Evolutionary conservation across 176 grass and related monocot species (phyloP).

Genomic region (Alopecurus myosuroides): DNA sequence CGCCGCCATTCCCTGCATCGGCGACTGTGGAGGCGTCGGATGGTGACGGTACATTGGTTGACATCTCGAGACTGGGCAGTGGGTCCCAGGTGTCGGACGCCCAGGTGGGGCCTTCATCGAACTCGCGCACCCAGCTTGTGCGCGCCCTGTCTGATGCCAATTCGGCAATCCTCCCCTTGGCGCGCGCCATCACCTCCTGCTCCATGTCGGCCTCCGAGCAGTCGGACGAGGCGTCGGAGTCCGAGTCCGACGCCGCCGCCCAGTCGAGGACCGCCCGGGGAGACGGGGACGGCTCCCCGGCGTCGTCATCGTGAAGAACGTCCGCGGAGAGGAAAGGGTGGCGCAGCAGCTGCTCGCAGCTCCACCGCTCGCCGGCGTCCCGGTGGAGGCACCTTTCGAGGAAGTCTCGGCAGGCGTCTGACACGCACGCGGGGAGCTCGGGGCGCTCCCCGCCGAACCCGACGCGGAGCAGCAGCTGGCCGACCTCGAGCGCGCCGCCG

Average conservation of each 20-base stretch:
- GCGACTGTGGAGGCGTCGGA: not conserved
- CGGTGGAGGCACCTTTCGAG: constrained; percentile 75
- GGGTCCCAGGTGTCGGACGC: constrained; percentile 18
- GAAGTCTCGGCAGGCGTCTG: constrained; percentile 56
- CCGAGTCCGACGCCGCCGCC: constrained; percentile 21
- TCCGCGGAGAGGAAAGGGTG: constrained; percentile 66
- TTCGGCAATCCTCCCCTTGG: constrained; percentile 51
- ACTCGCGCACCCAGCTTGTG: constrained; percentile 10
- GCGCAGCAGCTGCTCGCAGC: constrained; percentile 52
- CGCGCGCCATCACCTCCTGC: constrained; percentile 48
- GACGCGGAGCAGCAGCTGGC: constrained; percentile 48
- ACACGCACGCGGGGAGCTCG: constrained; percentile 38
- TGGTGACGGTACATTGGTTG: not conserved
- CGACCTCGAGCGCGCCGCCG: constrained; percentile 29
- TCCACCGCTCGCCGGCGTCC: constrained; percentile 59
- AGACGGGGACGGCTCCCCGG: constrained; percentile 21
- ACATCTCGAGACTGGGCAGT: not conserved
- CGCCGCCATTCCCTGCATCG: constrained; percentile 10
- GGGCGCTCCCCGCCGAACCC: constrained; percentile 58
- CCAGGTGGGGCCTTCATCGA: constrained; percentile 19
- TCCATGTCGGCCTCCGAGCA: constrained; percentile 13
- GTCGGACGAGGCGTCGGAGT: constrained; percentile 6
- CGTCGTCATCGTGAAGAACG: not conserved
- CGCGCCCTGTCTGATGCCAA: constrained; percentile 38
- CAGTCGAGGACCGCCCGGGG: constrained; percentile 75